Base-by-base conservation (phyloP, 306 rosid species). In the Styphnolobium japonicum region DNA sequence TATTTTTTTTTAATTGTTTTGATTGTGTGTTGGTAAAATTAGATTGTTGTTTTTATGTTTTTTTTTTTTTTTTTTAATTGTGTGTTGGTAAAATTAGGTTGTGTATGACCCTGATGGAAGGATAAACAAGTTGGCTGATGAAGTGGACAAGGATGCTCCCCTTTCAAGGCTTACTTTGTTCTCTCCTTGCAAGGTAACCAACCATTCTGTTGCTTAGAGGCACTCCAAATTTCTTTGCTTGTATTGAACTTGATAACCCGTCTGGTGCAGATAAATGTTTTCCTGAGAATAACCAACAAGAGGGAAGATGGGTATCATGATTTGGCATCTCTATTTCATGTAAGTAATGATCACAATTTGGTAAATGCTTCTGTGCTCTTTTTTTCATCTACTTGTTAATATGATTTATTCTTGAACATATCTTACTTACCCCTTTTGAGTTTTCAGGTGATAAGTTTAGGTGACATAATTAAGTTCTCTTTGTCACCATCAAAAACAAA, bases 251-350 rank as follows among this genome's bases (percentile, higher is more conserved):
- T 66, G 19, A 25, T 39, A 18, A 12, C n/a, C 45, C 27, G 2
- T 60, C 10, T 78, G 80, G 3, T 82, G 51, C 83, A 89, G 93
- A 88, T 87, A 49, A 95, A 95, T 87, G 92, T 95, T 84, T 95
- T 95, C 83, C 80, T 95, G 88, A 91, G 98, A 85, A 92, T 95
- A 82, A 95, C 97, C 51, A 82, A 83, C 87, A 95, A 91, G 84
- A 91, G 98, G 87, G 90, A 86, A 82, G 98, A 95, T 86, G 98
- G 98, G 68, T 95, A 84, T 85, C 98, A 95, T 89, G 98, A 92
- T 87, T 91, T 95, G 89, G 98, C 98, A 27, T 95, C 98, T 51
- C 88, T 95, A 34, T 95, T 95, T 82, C 98, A 95, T 77, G 98
- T 94, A 88, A 87, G 97, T 83, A 64, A 51, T 29, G 5, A 79